Conservation (phyloP, 2,329 filamentous ascomycete species). For the Botryotinia convoluta region DNA sequence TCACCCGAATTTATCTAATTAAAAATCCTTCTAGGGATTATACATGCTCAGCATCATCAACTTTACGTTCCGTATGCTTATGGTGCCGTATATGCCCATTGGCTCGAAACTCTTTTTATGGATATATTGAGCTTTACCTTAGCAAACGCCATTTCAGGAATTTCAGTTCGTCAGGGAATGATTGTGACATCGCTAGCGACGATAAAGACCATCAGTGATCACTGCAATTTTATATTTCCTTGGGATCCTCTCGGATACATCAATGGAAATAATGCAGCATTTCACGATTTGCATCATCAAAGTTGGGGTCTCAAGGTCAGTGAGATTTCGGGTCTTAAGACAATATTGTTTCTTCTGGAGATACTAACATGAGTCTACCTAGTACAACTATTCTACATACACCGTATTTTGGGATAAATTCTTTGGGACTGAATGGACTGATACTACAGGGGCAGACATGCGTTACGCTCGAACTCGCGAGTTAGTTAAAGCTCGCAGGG, state of each 20-base stretch:
- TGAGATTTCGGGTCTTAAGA: not conserved
- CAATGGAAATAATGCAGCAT: slow-evolving; percentile 15
- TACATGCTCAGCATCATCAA: slow-evolving; percentile 17
- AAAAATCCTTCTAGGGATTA: not conserved
- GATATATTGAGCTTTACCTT: slow-evolving; percentile 18
- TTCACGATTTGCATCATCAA: slow-evolving; percentile 23
- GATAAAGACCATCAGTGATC: slow-evolving; percentile 19
- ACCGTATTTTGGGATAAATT: slow-evolving; percentile 21
- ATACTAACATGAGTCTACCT: not conserved
- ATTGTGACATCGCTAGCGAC: slow-evolving; percentile 15
- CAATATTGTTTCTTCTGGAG: not conserved
- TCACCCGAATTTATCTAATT: not conserved
- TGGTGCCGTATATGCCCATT: slow-evolving; percentile 17
- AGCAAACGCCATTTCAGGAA: slow-evolving; percentile 12
- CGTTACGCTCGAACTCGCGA: slow-evolving; percentile 16
- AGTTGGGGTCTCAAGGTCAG: slow-evolving; percentile 21
- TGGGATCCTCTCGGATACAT: slow-evolving; percentile 15
- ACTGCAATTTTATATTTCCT: slow-evolving; percentile 20
- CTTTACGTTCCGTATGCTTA: slow-evolving; percentile 16
- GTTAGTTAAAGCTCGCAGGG: slow-evolving; percentile 2
- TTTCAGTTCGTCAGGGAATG: slow-evolving; percentile 21
- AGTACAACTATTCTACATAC: slow-evolving; percentile 22
- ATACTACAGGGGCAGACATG: slow-evolving; percentile 6
- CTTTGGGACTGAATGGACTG: slow-evolving; percentile 18
- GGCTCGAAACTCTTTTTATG: slow-evolving; percentile 15